Evolutionary conservation across 176 grass and related monocot genomes (phyloP).

Genomic region (Triticum aestivum): IWGSC_CS_RefSeq_v2.1 NC_057797.1:748784134-748784633

Average conservation of each 20-base stretch:
- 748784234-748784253: conserved; percentile 53
- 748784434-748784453: conserved; percentile 8
- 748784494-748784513: conserved; percentile 43
- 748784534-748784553: conserved; percentile 10
- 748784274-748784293: neutral
- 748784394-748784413: neutral
- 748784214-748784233: neutral
- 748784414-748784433: neutral
- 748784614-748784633: neutral
- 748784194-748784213: conserved; percentile 54
- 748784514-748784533: neutral
- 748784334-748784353: neutral
- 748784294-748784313: neutral
- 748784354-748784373: neutral
- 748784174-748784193: conserved; percentile 44
- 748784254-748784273: neutral
- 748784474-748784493: conserved; percentile 47
- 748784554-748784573: conserved; percentile 29
- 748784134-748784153: conserved; percentile 35
- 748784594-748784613: conserved; percentile 55
- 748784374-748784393: conserved; percentile 56
- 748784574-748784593: conserved; percentile 7
- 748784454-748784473: neutral
- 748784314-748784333: neutral
- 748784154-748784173: neutral